Evolutionary conservation across 805 yeast genomes (phyloP), one percentile per base, ranked within the genome.

Genomic region (Candida sanyiensis): DNA sequence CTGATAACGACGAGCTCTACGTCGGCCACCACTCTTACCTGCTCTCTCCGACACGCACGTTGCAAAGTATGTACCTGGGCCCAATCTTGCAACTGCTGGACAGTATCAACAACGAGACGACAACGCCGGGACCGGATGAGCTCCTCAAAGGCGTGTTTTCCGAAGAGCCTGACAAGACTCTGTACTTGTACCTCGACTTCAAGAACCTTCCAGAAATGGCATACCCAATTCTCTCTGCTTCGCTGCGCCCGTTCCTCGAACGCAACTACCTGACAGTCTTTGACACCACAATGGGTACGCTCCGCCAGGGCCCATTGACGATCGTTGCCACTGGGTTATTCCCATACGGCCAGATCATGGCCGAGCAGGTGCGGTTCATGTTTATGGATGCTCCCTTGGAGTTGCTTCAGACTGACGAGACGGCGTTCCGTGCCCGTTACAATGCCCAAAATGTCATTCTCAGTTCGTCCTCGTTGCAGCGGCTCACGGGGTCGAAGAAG

Each of bases 301-400:
- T 69, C 40, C 55, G 57, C 3, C 57, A 64, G 34, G 80, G 80
- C 1, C 86, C 87, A 5, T 40, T 83, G 8, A 72, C 83, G 0
- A 63, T 82, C 5, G 69, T 82, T 6, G 67, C 80, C 22, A 82
- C 88, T 0, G 93, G 93, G 1, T 69, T 77, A 48, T 66, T 73
- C 21, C 87, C 88, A 1, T 49, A 58, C 28, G 71, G 63, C 13
- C 42, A 50, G 17, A 62, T 71, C 26, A 22, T 45, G 7, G 5
- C 18, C 2, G 43, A 39, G 30, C 11, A 27, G 15, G 24, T 42
- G 3, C 40, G 50, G 21, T 40, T 40, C 9, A 37, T 40, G 21
- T 52, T 52, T 18, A 42, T 50, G 4, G 80, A 75, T 55, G 75
- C 75, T 1, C 73, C 72, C 5, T 54, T 73, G 35, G 15, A 21